A percentile compares a stretch with the other conserved stretches of the same genome.
These are phyloP conservation scores for Dryas octopetala DNA, from an alignment of 306 rosid species.

Conservation along the genomic window DNA sequence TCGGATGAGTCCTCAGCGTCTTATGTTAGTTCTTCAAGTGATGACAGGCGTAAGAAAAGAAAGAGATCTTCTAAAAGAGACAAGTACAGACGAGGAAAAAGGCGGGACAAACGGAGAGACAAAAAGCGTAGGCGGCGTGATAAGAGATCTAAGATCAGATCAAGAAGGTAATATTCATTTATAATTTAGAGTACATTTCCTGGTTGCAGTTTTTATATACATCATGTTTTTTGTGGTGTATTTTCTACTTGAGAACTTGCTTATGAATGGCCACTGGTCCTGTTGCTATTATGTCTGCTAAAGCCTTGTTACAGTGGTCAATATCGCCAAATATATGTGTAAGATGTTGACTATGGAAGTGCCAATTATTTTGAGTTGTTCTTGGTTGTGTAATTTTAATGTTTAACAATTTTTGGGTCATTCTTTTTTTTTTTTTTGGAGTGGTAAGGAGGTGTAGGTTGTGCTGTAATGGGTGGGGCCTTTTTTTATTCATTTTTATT, in stretches of 20 bases:
- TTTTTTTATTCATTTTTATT: too few relatives aligned
- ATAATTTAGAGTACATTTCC: not conserved
- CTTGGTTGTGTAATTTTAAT: not conserved
- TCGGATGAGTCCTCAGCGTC: constrained; percentile 71
- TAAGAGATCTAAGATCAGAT: constrained; percentile 63
- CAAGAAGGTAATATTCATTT: constrained; percentile 55
- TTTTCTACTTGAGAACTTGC: not conserved
- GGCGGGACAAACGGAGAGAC: constrained; percentile 67
- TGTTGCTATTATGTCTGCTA: not conserved
- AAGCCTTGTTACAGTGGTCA: not conserved
- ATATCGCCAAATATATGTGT: not conserved
- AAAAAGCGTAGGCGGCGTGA: constrained; percentile 59
- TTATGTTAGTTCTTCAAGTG: constrained; percentile 70
- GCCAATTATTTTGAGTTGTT: not conserved
- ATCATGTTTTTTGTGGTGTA: not conserved
- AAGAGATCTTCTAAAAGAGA: constrained; percentile 74
- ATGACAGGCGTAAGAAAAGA: constrained; percentile 75
- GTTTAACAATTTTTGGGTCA: not conserved
- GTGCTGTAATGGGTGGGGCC: too few relatives aligned
- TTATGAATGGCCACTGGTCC: not conserved
- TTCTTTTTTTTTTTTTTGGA: not conserved
- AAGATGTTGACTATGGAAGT: not conserved
- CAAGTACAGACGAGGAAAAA: constrained; percentile 57
- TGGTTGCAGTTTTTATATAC: not conserved
- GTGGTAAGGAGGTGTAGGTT: too few relatives aligned